Evolutionary conservation across 2,329 filamentous ascomycete species (phyloP).

Genomic region (Huntiella abstrusa): DNA sequence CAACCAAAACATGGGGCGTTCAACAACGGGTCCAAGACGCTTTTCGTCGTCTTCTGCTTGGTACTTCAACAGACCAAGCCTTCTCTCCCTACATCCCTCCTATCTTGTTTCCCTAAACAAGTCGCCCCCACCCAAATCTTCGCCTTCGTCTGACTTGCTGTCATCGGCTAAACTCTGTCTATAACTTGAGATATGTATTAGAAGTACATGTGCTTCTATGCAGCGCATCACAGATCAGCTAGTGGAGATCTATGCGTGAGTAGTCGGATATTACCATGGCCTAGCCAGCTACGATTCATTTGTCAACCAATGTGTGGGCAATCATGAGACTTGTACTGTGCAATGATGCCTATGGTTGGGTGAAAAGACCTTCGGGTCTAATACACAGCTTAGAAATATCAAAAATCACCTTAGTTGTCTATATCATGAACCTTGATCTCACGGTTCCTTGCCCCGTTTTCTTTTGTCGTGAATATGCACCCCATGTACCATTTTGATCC

Average conservation of each 20-base stretch:
- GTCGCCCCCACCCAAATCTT: conserved; percentile 12
- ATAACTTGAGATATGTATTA: not conserved
- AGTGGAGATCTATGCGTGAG: no score
- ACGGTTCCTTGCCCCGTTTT: no score
- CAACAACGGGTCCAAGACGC: conserved; percentile 56
- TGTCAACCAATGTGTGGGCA: no score
- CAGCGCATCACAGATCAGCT: not conserved
- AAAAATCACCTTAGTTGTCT: no score
- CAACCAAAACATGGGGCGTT: conserved; percentile 70
- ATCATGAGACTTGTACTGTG: no score
- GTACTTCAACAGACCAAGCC: conserved; percentile 10
- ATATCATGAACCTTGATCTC: no score
- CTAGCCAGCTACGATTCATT: no score
- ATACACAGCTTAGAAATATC: not conserved
- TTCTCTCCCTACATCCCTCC: conserved; percentile 18
- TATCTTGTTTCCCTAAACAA: conserved; percentile 12
- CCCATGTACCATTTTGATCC: no score
- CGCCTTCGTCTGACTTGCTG: conserved; percentile 14
- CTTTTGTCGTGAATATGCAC: no score
- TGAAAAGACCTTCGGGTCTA: no score
- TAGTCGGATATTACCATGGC: no score
- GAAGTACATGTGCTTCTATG: not conserved
- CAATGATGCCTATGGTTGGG: no score
- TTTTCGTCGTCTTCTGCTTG: conserved; percentile 30
- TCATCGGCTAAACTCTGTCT: conserved; percentile 4